Evolutionary conservation across 257 asterid species (phyloP), one percentile per base, ranked within the genome.

Genomic region (Nemophila menziesii): DNA sequence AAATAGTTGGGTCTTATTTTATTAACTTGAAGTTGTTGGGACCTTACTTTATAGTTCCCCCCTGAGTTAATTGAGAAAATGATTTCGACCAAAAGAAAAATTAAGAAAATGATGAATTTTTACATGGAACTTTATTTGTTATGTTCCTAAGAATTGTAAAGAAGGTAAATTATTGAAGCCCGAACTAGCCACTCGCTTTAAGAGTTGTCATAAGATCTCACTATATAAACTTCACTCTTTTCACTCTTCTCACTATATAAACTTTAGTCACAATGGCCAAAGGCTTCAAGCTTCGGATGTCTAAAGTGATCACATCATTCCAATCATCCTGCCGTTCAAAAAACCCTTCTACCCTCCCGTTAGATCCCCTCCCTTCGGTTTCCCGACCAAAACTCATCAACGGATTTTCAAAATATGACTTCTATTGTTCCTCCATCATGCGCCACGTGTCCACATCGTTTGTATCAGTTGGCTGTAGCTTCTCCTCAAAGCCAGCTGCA

Each of bases 321-420:
- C 79, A 73, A 16, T 69, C 92, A 16, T 69, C 92, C 1, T 82
- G 94, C 77, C 79, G 87, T 53, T 79, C 94, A 20, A 82, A 70
- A 44, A 57, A 76, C 57, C 48, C 89, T 38, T 67, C 75, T 53
- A 26, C 24, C 39, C 79, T 78, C 55, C 84, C 93, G 0, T 48
- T 22, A 22, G 67, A 63, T 43, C 92, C 86, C 13, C 64, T 68
- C 75, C 92, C 81, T 62, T 53, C 84, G 20, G 57, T 59, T 64
- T 34, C 69, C 20, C 47, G 19, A 5, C 20, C 55, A 24, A 46
- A 58, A 9, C 37, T 16, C 8, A 6, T 47, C 23, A 0, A 58
- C 33, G 55, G 46, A 4, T 14, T 40, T n/a, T 36, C 63, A 21
- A 39, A 49, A 22, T 20, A 21, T 38, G 63, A 48, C 11, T 54